These are phyloP conservation scores for Lasiodiplodia sp. DNA, from an alignment of 2,329 filamentous ascomycete genomes.

Conservation along the genomic window DNA sequence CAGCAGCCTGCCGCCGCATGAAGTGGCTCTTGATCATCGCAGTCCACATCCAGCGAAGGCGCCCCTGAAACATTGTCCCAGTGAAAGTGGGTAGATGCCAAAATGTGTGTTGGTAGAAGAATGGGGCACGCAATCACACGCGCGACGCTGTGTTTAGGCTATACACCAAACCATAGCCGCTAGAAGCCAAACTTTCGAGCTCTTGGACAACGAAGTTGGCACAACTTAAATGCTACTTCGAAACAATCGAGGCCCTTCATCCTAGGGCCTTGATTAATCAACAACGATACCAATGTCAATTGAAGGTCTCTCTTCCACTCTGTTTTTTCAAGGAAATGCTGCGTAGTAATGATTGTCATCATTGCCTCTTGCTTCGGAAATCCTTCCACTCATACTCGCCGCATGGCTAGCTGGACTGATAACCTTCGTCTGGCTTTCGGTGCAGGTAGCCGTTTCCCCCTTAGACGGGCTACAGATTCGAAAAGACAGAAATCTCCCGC, in stretches of 20 bases:
- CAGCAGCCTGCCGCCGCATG: slow-evolving; percentile 28
- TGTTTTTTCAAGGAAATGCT: background rate
- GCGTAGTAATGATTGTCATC: background rate
- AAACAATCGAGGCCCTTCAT: background rate
- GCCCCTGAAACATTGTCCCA: background rate
- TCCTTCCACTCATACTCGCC: background rate
- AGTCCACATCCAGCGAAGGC: background rate
- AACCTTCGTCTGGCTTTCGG: background rate
- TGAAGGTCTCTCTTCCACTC: background rate
- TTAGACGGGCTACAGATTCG: no score
- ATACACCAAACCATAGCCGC: background rate
- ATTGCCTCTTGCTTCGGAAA: background rate
- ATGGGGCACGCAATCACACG: background rate
- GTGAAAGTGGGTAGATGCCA: background rate
- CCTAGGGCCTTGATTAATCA: background rate
- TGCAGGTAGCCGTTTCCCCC: background rate
- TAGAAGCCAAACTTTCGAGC: background rate
- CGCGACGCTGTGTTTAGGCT: background rate
- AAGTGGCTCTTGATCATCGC: background rate
- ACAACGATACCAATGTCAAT: background rate
- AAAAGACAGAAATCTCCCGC: no score
- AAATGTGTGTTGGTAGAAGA: background rate
- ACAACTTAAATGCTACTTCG: background rate
- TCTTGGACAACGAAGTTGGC: background rate
- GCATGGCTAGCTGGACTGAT: background rate